Conservation (phyloP, 495 filamentous ascomycete genomes). For the Immersiella caudata region DNA sequence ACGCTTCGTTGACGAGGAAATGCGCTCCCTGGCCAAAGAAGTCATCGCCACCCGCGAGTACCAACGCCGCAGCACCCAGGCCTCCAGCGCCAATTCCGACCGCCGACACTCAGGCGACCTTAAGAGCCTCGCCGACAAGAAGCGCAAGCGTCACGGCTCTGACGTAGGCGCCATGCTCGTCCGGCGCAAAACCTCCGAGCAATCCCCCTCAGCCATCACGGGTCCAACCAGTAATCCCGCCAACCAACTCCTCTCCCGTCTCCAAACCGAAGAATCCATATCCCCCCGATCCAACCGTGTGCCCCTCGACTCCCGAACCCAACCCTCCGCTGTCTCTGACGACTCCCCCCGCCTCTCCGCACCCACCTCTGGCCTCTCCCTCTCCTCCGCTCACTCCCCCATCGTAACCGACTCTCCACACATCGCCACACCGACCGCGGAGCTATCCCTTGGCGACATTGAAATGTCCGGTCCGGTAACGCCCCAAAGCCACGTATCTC, state of each 20-base stretch:
- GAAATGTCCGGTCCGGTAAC: conserved; percentile 23
- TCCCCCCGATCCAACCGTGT: background rate
- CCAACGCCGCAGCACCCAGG: conserved; percentile 17
- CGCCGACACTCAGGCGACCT: conserved; percentile 23
- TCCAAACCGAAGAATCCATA: background rate
- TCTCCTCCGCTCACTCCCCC: background rate
- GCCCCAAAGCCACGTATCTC: background rate
- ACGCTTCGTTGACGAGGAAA: conserved; percentile 74
- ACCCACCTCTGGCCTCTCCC: background rate
- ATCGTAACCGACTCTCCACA: conserved; percentile 31
- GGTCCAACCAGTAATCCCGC: background rate
- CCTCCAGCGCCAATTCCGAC: conserved; percentile 20
- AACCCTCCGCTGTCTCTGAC: background rate
- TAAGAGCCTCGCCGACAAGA: conserved; percentile 33
- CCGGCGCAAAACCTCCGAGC: conserved; percentile 14
- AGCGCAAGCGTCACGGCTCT: conserved; percentile 33
- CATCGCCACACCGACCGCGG: conserved; percentile 41
- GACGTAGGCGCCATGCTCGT: conserved; percentile 13
- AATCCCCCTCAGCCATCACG: background rate
- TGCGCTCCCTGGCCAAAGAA: conserved; percentile 68
- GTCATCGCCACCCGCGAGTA: conserved; percentile 49
- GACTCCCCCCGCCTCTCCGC: background rate
- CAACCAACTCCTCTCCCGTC: background rate
- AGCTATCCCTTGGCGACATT: conserved; percentile 40
- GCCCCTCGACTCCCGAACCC: background rate